Base-by-base conservation (phyloP, 768 basidiomycete genomes). In the Psilocybe cubensis region DNA sequence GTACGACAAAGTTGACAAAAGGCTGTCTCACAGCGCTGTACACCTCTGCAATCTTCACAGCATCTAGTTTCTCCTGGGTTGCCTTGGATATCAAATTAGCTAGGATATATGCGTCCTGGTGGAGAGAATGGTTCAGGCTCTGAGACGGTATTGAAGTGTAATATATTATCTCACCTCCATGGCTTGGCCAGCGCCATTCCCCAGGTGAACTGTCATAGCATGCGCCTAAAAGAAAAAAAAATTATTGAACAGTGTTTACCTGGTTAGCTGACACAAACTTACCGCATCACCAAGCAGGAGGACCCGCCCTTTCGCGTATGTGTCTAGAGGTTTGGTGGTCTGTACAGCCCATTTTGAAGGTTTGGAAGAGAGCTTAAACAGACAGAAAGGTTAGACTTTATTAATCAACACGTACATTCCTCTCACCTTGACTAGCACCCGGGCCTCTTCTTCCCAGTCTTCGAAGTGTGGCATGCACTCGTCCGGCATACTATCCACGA, bases 271-370 rank as follows among this genome's bases (percentile, higher is more conserved):
- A 10, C 14, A 14, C n/a, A 29, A n/a, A 42, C 12, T 38, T 56
- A 78, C 76, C 18, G 82, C 76, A 57, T 83, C 82, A 7, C 80
- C 82, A 2, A 81, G 61, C 4, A 83, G 64, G 1, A 70, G 75
- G 8, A 80, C 77, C 10, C 70, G 68, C 1, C 72, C 76, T 28
- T 66, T 64, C 4, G 70, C 71, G 59, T 72, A 80, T 2, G 69
- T 71, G 0, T 76, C 70, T 3, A 84, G 61, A 3, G 72, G 67
- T 14, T 65, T 68, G 4, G 78, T 64, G 8, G 64, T 61, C 55
- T 79, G 75, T 3, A 83, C 63, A 4, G 74, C 77, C 78, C 80
- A 82, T 35, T 72, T 63, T 4, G 70, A 74, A 20, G 74, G 69
- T 8, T 65, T 70, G 17, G 71, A 68, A 29, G 73, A 66, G 40